A percentile compares a stretch with the other conserved stretches of the same genome.
These are phyloP conservation scores for Xylaria sp. DNA, from an alignment of 2,329 filamentous ascomycete species.

Conservation along the genomic window DNA sequence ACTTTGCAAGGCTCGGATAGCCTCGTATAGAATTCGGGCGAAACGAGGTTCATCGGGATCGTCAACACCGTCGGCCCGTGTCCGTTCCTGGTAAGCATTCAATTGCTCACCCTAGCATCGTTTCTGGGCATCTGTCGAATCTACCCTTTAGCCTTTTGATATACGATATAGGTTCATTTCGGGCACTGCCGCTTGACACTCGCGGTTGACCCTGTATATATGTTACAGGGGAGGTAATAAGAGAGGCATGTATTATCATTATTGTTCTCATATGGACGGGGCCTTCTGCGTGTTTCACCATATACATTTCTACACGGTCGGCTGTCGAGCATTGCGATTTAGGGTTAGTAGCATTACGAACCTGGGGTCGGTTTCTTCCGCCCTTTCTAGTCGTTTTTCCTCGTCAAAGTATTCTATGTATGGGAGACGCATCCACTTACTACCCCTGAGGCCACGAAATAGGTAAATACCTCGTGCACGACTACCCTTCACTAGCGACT, in stretches of 20 bases:
- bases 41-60: slow-evolving; percentile 20
- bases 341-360: slow-evolving; percentile 23
- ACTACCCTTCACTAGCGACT: background rate
- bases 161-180: slow-evolving; percentile 12
- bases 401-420: slow-evolving; percentile 9
- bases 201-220: background rate
- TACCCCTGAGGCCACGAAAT: background rate
- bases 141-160: background rate
- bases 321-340: slow-evolving; percentile 28
- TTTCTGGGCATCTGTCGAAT: background rate
- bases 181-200: slow-evolving; percentile 18
- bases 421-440: slow-evolving; percentile 21
- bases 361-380: slow-evolving; percentile 35
- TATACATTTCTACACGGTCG: slow-evolving; percentile 15
- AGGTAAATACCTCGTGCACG: slow-evolving; percentile 6
- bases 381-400: slow-evolving; percentile 7
- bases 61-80: slow-evolving; percentile 6
- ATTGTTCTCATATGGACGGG: slow-evolving; percentile 19
- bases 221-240: background rate
- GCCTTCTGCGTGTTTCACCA: slow-evolving; percentile 34
- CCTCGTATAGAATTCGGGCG: background rate
- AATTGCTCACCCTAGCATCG: background rate
- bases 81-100: background rate
- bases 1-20: background rate
- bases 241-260: background rate